A percentile compares a stretch with the other conserved stretches of the same genome.
These are phyloP conservation scores for Chlorophyllum brunneum DNA, from an alignment of 768 basidiomycete species.

Conservation along the genomic window DNA sequence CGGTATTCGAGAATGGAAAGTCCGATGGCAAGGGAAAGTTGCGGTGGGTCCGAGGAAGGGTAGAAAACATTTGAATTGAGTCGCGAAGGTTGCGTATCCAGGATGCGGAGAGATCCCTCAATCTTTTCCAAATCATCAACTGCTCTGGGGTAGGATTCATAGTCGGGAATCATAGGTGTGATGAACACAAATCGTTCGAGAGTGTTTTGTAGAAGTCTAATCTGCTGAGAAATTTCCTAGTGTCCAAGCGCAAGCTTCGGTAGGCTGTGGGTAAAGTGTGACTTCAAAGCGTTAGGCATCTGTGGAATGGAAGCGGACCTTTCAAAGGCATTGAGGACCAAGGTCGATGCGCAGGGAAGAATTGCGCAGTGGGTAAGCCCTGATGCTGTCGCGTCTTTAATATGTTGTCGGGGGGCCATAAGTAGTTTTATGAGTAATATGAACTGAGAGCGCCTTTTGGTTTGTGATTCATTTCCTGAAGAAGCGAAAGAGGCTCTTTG, in stretches of 20 bases:
- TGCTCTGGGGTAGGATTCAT: slow-evolving; percentile 10
- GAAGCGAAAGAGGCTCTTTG: neutral
- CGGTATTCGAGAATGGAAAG: slow-evolving; percentile 5
- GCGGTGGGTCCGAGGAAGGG: neutral
- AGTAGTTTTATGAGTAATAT: neutral
- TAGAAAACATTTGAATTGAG: slow-evolving; percentile 3
- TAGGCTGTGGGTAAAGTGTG: neutral
- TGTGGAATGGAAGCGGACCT: slow-evolving; percentile 1
- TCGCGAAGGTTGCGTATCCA: slow-evolving; percentile 8
- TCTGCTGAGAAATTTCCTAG: neutral
- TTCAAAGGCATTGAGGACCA: neutral
- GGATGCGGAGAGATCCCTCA: slow-evolving; percentile 6
- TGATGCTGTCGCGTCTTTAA: neutral
- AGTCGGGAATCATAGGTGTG: slow-evolving; percentile 2
- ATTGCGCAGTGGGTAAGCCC: neutral
- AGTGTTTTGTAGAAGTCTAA: neutral
- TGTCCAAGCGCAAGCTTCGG: neutral
- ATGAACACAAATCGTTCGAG: neutral
- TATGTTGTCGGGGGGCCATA: neutral
- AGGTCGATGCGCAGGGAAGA: slow-evolving; percentile 1
- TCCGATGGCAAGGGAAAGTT: slow-evolving; percentile 3
- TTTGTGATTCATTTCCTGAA: neutral
- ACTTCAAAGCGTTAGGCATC: neutral
- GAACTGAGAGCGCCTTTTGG: neutral
- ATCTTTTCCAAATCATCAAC: slow-evolving; percentile 6